These are phyloP conservation scores for Arabidopsis arenosa DNA, from an alignment of 345 rosid genomes.

Conservation along the genomic window DNA sequence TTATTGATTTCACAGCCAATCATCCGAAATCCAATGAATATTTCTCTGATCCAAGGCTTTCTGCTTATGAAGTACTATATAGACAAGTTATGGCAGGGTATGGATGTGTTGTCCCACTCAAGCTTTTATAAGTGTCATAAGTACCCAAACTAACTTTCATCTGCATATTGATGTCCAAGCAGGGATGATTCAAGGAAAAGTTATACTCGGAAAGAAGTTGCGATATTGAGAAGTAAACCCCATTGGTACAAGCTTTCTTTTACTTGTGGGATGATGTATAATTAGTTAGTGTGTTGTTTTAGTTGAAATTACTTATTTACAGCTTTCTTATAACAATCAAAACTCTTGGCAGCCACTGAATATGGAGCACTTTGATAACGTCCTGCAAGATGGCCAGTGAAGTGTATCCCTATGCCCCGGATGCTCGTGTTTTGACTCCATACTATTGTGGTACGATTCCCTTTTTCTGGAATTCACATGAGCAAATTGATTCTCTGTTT, in stretches of 20 bases:
- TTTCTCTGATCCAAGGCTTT: conserved; percentile 82
- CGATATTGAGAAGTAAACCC: no score
- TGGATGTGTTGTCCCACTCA: conserved; percentile 41
- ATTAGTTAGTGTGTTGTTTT: no score
- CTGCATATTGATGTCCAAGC: conserved; percentile 51
- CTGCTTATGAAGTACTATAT: conserved; percentile 92
- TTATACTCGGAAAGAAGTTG: no score
- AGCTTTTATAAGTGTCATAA: conserved; percentile 45
- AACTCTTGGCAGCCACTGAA: conserved; percentile 72
- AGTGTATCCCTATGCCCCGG: conserved; percentile 86
- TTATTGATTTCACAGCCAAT: conserved; percentile 44
- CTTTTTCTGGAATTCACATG: conserved; percentile 3
- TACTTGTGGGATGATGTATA: no score
- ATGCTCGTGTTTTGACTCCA: conserved; percentile 93
- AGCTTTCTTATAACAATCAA: no score
- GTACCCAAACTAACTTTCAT: conserved; percentile 45
- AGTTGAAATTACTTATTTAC: no score
- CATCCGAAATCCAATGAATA: conserved; percentile 49
- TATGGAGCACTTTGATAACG: conserved; percentile 80
- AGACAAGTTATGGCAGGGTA: conserved; percentile 71
- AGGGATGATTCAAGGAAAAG: no score
- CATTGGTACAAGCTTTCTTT: no score
- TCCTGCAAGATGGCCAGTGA: conserved; percentile 83
- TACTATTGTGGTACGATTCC: conserved; percentile 79
- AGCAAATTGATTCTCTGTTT: background rate